phyloP scores from a whole-genome alignment of 768 basidiomycete species.

The Agaricus blazei region DNA sequence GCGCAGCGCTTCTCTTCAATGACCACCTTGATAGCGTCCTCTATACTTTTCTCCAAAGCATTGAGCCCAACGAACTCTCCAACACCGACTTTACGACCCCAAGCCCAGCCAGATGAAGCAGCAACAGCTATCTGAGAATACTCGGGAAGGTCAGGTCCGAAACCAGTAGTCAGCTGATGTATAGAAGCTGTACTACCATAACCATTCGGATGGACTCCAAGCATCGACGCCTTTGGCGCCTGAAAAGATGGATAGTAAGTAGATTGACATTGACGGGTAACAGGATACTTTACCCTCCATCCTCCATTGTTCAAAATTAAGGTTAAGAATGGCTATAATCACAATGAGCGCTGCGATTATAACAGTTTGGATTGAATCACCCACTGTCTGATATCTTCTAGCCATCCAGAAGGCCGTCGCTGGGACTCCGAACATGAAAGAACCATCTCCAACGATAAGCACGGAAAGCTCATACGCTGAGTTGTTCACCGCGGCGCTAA shows the following conservation, averaged over 20 bases:
- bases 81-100: conserved; percentile 14
- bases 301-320: conserved; percentile 71
- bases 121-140: conserved; percentile 60
- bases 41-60: conserved; percentile 27
- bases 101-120: conserved; percentile 62
- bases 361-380: not conserved
- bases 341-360: not conserved
- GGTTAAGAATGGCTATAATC: conserved; percentile 58
- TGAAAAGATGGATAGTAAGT: conserved; percentile 15
- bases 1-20: conserved; percentile 56
- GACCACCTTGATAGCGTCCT: conserved; percentile 52
- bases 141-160: conserved; percentile 59
- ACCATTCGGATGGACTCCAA: conserved; percentile 58
- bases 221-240: conserved; percentile 62
- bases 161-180: conserved; percentile 52
- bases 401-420: conserved; percentile 72
- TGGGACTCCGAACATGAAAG: conserved; percentile 63
- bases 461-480: conserved; percentile 48
- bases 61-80: conserved; percentile 14
- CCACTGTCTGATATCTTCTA: conserved; percentile 59
- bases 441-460: conserved; percentile 65
- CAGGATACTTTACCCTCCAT: conserved; percentile 42
- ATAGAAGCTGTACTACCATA: conserved; percentile 42
- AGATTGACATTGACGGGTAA: not conserved
- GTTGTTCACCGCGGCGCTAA: conserved; percentile 33